Base-by-base conservation (phyloP, 164 flowering plant genomes). In the Vitis rupestris region DNA sequence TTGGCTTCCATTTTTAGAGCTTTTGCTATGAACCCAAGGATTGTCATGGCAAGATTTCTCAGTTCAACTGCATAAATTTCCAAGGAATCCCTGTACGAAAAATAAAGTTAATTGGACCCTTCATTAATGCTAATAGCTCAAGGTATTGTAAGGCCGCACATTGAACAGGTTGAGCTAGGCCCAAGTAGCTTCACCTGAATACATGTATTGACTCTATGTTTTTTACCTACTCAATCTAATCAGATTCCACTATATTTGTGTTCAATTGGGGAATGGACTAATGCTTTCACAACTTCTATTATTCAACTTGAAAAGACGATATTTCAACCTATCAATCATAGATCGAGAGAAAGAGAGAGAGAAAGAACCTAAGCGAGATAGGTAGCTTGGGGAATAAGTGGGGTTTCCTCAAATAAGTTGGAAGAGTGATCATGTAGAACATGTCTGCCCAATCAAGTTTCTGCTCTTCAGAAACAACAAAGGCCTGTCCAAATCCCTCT, bases 381-480 rank as follows among this genome's bases (percentile, higher is more conserved):
- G 15, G 83, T 17, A 83, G 76, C 19, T 55, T 64, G 52, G 79
- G 75, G 27, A 76, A 69, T 2, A 80, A 63, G 54, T 75, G 71
- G 5, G 78, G 78, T 37, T 75, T 77, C 56, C 82, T 79, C 27
- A 63, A 0, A 61, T 66, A 16, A 56, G 37, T 13, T 0, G 87
- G 87, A 17, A 75, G 80, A 3, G 77, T 75, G 48, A 57, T 29
- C 23, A 81, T 44, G 58, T 37, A 79, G 57, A 79, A 77, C 53
- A 78, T 15, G 73, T 81, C 84, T 23, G 29, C 74, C 86, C 86
- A 83, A 54, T 82, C 79, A 60, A 82, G 81, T 69, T 75, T 80
- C 59, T 80, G 86, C 37, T 75, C 82, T 13, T 79, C 82, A 0
- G 86, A 83, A 12, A 77, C 70, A 2, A 81, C 84, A 62, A 79